A percentile compares a stretch with the other conserved stretches of the same genome.
These are phyloP conservation scores for Pyrenochaeta sp. DNA, from an alignment of 2,329 filamentous ascomycete species.

Conservation along the genomic window DNA sequence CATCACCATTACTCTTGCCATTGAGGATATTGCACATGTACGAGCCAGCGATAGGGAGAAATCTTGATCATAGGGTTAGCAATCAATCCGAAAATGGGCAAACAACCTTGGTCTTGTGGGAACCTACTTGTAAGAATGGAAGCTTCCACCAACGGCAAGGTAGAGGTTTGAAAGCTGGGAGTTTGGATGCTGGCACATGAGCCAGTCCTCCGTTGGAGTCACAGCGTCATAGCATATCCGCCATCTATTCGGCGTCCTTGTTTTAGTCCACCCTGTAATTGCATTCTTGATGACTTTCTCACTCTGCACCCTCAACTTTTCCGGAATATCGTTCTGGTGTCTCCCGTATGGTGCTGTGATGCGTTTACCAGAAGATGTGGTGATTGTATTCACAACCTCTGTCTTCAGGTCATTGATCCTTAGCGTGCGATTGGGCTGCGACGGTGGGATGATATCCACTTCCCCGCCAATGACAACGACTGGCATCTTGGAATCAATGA, in stretches of 20 bases:
- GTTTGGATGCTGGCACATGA: slow-evolving; percentile 64
- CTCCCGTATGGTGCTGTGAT: slow-evolving; percentile 62
- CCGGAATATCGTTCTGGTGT: slow-evolving; percentile 55
- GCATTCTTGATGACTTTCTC: slow-evolving; percentile 35
- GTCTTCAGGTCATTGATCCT: slow-evolving; percentile 68
- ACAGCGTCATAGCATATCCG: slow-evolving; percentile 68
- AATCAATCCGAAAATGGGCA: slow-evolving; percentile 53
- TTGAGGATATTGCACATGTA: slow-evolving; percentile 61
- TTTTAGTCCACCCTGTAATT: slow-evolving; percentile 43
- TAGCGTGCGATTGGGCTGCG: slow-evolving; percentile 57
- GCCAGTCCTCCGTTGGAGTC: slow-evolving; percentile 69
- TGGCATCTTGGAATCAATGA: slow-evolving; percentile 60
- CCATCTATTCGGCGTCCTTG: slow-evolving; percentile 52
- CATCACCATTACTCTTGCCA: slow-evolving; percentile 45
- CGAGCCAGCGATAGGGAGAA: slow-evolving; percentile 34
- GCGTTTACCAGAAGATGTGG: slow-evolving; percentile 57
- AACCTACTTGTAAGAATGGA: slow-evolving; percentile 67
- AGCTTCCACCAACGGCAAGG: slow-evolving; percentile 68
- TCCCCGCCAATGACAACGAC: slow-evolving; percentile 61
- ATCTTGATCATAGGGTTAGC: too few relatives aligned
- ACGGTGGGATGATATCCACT: slow-evolving; percentile 60
- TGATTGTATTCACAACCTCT: slow-evolving; percentile 65
- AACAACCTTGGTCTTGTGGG: slow-evolving; percentile 62
- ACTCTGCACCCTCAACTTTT: slow-evolving; percentile 55
- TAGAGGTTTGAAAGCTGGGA: slow-evolving; percentile 62